phyloP scores from a whole-genome alignment of 441 rosid species.

The Croton setiger region DNA sequence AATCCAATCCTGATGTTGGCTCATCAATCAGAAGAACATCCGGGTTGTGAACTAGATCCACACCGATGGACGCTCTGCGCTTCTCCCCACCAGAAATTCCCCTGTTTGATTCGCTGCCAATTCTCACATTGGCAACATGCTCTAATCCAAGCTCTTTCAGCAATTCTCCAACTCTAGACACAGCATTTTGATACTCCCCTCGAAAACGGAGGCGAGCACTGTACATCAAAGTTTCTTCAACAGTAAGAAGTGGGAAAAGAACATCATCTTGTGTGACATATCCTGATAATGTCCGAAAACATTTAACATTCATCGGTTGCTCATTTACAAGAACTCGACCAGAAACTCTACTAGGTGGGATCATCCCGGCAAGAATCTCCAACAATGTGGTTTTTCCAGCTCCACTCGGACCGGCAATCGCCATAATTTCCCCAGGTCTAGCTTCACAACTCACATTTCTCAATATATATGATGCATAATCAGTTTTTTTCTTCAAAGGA shows the following conservation, averaged over 20 bases:
- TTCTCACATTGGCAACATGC: conserved; percentile 48
- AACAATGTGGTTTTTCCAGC: conserved; percentile 83
- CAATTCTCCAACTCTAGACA: conserved; percentile 38
- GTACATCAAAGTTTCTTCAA: conserved; percentile 58
- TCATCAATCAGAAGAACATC: conserved; percentile 69
- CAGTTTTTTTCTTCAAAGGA: conserved; percentile 12
- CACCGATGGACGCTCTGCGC: conserved; percentile 68
- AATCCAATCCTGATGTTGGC: conserved; percentile 77
- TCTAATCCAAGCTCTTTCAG: conserved; percentile 52
- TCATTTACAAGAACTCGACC: conserved; percentile 60
- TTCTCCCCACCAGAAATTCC: conserved; percentile 75
- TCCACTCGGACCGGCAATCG: conserved; percentile 81
- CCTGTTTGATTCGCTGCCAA: conserved; percentile 34
- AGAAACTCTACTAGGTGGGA: conserved; percentile 42
- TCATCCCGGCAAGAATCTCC: conserved; percentile 69
- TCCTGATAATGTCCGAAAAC: conserved; percentile 59
- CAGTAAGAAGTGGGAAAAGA: conserved; percentile 64
- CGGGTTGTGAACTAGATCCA: conserved; percentile 72
- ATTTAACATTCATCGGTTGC: conserved; percentile 49
- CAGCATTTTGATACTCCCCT: conserved; percentile 26
- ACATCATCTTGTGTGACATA: conserved; percentile 76
- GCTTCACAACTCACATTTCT: conserved; percentile 35
- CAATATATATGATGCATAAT: conserved; percentile 23
- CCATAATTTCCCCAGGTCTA: conserved; percentile 47
- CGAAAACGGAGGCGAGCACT: conserved; percentile 55